phyloP scores from a whole-genome alignment of 306 rosid genomes.

The Argentina anserina region DNA sequence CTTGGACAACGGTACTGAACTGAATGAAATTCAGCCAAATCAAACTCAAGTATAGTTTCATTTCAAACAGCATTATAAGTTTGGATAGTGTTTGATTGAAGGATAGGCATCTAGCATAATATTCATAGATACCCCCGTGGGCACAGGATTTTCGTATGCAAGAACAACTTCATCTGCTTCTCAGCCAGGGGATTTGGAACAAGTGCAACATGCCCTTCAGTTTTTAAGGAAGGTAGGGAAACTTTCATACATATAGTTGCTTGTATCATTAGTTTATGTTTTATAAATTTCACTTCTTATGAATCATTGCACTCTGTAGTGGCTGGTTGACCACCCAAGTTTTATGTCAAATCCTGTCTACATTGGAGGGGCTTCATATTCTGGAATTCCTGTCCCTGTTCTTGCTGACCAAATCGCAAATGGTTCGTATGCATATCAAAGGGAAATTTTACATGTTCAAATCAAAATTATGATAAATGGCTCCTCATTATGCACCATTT shows the following conservation, averaged over 20 bases:
- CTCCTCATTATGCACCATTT: background rate
- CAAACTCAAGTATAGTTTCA: background rate
- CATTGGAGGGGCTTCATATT: conserved; percentile 67
- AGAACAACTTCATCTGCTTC: conserved; percentile 24
- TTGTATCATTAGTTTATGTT: background rate
- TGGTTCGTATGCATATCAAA: conserved; percentile 38
- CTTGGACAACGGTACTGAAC: conserved; percentile 69
- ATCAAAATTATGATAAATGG: background rate
- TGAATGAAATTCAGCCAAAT: background rate
- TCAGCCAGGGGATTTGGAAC: conserved; percentile 33
- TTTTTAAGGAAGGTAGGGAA: conserved; percentile 48
- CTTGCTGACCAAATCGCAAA: conserved; percentile 45
- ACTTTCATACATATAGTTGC: too few species aligned
- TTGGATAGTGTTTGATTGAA: background rate
- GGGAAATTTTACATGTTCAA: background rate
- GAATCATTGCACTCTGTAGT: conserved; percentile 36
- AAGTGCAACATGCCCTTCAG: conserved; percentile 37
- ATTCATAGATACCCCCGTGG: conserved; percentile 60
- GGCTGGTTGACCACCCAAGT: conserved; percentile 61
- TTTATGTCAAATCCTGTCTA: conserved; percentile 46
- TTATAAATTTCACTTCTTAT: background rate
- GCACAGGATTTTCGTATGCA: conserved; percentile 66
- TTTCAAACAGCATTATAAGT: background rate
- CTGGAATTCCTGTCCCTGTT: conserved; percentile 58
- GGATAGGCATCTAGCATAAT: conserved; percentile 49